Percentiles rank a stretch among this genome's conserved stretches.
Evolutionary conservation across 768 basidiomycete genomes (phyloP).

Genomic region (Suillus lakei): DNA sequence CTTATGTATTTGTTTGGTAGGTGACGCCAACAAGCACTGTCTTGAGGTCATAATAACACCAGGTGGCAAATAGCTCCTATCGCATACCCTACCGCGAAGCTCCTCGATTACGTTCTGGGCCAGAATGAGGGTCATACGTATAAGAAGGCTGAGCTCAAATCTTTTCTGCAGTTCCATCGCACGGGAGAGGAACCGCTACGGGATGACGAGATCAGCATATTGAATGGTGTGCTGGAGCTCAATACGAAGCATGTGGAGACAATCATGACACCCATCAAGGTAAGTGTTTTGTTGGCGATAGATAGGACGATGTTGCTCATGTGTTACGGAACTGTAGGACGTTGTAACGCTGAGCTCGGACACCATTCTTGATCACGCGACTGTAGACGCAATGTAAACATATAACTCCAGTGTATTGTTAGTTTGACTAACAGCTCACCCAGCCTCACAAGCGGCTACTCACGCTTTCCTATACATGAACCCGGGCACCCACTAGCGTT

Average conservation of each 20-base stretch:
- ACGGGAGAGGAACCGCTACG: slow-evolving; percentile 74
- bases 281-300: slow-evolving; percentile 24
- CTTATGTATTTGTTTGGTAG: slow-evolving; percentile 69
- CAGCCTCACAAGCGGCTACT: slow-evolving; percentile 83
- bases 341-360: slow-evolving; percentile 82
- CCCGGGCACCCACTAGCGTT: slow-evolving; percentile 72
- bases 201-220: slow-evolving; percentile 81
- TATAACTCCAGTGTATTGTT: neutral
- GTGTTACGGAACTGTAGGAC: slow-evolving; percentile 51
- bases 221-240: slow-evolving; percentile 80
- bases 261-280: slow-evolving; percentile 85
- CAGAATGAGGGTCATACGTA: slow-evolving; percentile 73
- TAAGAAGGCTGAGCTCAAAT: slow-evolving; percentile 82
- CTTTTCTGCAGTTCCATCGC: slow-evolving; percentile 81
- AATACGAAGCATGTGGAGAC: slow-evolving; percentile 75
- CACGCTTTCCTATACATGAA: slow-evolving; percentile 88
- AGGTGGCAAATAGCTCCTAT: slow-evolving; percentile 58
- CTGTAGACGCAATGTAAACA: slow-evolving; percentile 75
- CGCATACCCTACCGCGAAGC: slow-evolving; percentile 69
- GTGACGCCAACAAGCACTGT: slow-evolving; percentile 12
- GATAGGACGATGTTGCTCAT: slow-evolving; percentile 23
- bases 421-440: slow-evolving; percentile 11
- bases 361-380: slow-evolving; percentile 75
- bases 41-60: neutral
- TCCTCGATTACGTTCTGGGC: slow-evolving; percentile 85